A percentile compares a stretch with the other conserved stretches of the same genome.
phyloP scores from a whole-genome alignment of 2,329 filamentous ascomycete genomes.

The Fonsecaea pedrosoi region DNA sequence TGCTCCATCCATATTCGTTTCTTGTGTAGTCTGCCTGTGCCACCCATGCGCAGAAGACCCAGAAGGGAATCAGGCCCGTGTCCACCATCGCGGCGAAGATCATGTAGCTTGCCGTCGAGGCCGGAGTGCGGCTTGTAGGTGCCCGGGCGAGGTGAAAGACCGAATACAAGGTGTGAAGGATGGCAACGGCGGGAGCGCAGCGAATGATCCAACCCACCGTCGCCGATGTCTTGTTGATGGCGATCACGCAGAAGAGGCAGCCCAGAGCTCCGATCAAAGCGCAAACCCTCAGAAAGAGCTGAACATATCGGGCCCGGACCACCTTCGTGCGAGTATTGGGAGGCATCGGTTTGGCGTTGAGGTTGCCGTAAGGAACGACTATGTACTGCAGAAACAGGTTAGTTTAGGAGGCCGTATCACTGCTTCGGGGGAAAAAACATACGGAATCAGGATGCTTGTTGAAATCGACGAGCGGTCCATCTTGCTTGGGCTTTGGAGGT shows the following conservation, averaged over 20 bases:
- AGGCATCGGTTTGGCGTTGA: constrained; percentile 70
- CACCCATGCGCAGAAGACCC: constrained; percentile 64
- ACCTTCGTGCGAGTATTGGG: constrained; percentile 73
- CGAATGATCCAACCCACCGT: constrained; percentile 77
- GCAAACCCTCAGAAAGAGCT: constrained; percentile 71
- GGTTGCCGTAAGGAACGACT: constrained; percentile 67
- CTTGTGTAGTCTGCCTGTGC: constrained; percentile 58
- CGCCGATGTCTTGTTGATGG: constrained; percentile 71
- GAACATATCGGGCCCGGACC: constrained; percentile 70
- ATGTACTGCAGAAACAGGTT: constrained; percentile 45
- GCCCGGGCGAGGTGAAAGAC: constrained; percentile 79
- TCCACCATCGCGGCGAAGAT: constrained; percentile 81
- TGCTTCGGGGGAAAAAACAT: constrained; percentile 46
- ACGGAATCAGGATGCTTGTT: constrained; percentile 83
- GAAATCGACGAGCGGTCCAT: constrained; percentile 80
- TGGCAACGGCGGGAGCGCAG: constrained; percentile 75
- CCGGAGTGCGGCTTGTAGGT: constrained; percentile 73
- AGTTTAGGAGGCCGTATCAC: constrained; percentile 11
- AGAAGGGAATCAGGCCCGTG: constrained; percentile 67
- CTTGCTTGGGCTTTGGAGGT: constrained; percentile 66
- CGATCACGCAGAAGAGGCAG: constrained; percentile 75
- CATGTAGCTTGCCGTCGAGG: constrained; percentile 86
- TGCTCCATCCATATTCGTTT: constrained; percentile 66
- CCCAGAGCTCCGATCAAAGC: constrained; percentile 74
- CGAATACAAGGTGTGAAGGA: constrained; percentile 75